Base-by-base conservation (phyloP, 768 basidiomycete species). In the Mycena maculata region DNA sequence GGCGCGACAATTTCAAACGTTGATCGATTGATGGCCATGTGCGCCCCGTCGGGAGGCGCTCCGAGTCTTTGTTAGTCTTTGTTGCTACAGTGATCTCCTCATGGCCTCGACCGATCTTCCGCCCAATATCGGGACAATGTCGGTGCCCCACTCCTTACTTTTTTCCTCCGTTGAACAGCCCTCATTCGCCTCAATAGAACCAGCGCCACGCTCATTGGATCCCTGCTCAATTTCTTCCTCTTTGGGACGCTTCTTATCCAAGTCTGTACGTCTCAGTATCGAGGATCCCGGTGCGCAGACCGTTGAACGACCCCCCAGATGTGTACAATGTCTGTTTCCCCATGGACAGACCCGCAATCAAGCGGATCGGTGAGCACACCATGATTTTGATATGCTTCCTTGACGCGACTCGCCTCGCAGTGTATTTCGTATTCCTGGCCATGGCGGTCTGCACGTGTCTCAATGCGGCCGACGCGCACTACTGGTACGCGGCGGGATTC, bases 241-340 rank as follows among this genome's bases (percentile, higher is more conserved):
- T 78, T 71, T 45, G 77, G 77, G 27, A 71, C 71, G 20, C 72
- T 78, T 20, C 52, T 55, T 27, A 69, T 76, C 25, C 77, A 78
- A 71, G 65, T 71, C 56, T 78, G 77, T 78, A 45, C 39, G 66
- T 63, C 25, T 28, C 18, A 11, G 25, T 20, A 12, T 28, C 48
- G 15, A 11, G 10, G 16, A 16, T 22, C 3, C 42, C 25, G 30
- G 0, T 27, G 25, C n/a, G 9, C n/a, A 9, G 27, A 18, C 25
- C 28, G 28, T 36, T 18, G 2, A 15, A 22, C 13, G 22, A 10
- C 28, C 16, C 41, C 25, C 16, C 41, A 75, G 74, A 69, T 61
- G 67, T 73, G 22, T 74, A 75, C 67, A 48, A 60, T 23, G 22
- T 59, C 12, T 72, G 70, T 16, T 75, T 74, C 55, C 74, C 74